phyloP scores from a whole-genome alignment of 768 basidiomycete species.

The Tricholoma saponaceum region DNA sequence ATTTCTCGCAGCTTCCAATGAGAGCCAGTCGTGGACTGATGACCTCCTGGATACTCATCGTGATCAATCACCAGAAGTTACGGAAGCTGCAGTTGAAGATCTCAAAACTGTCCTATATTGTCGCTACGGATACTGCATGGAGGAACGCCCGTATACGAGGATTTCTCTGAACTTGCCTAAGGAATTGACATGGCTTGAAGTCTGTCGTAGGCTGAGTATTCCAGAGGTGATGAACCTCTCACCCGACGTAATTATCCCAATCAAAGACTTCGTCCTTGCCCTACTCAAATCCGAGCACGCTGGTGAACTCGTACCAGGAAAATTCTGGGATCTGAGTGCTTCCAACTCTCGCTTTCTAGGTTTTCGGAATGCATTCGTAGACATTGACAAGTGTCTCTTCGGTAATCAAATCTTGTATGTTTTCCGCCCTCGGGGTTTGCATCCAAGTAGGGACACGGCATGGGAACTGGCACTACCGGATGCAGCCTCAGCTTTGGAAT shows the following conservation, averaged over 20 bases:
- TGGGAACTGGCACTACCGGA: constrained; percentile 1
- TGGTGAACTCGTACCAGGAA: not conserved
- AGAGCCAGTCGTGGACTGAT: not conserved
- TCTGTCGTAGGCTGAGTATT: not conserved
- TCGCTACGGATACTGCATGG: not conserved
- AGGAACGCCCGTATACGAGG: not conserved
- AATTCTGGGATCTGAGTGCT: not conserved
- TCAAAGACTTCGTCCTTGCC: not conserved
- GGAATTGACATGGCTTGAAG: not conserved
- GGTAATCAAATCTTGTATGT: not conserved
- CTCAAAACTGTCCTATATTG: not conserved
- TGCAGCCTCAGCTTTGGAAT: constrained; percentile 1
- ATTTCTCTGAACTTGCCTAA: not conserved
- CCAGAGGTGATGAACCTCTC: not conserved
- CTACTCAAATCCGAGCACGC: not conserved
- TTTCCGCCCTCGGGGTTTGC: not conserved
- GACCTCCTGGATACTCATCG: not conserved
- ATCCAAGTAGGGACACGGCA: not conserved
- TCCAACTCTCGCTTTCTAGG: not conserved
- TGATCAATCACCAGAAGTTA: not conserved
- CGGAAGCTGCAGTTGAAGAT: not conserved
- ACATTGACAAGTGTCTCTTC: not conserved
- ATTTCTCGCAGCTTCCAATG: not conserved
- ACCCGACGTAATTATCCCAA: not conserved
- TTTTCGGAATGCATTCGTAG: not conserved